These are phyloP conservation scores for Scytalidium sp. DNA, from an alignment of 2,329 filamentous ascomycete species.

Conservation along the genomic window DNA sequence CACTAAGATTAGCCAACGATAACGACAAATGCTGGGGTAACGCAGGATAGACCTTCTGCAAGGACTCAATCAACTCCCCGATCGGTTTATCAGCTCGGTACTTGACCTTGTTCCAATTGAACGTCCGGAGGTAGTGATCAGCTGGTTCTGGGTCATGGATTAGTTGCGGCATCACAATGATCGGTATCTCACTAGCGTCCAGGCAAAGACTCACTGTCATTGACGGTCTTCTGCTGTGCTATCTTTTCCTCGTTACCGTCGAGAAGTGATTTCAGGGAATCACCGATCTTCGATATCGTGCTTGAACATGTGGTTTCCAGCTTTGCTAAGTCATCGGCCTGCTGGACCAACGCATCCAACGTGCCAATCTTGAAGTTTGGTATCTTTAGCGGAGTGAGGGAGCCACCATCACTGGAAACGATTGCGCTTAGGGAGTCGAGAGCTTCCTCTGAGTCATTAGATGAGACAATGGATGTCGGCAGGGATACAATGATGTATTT, in stretches of 20 bases:
- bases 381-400: conserved; percentile 73
- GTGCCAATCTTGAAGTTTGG: conserved; percentile 98
- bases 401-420: conserved; percentile 71
- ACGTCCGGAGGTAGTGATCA: conserved; percentile 84
- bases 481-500: conserved; percentile 90
- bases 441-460: conserved; percentile 77
- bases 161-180: neutral
- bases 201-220: conserved; percentile 71
- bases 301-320: conserved; percentile 75
- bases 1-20: conserved; percentile 1
- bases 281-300: conserved; percentile 76
- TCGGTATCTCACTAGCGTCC: neutral
- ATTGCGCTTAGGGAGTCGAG: conserved; percentile 71
- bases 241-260: conserved; percentile 40
- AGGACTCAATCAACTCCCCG: conserved; percentile 77
- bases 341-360: conserved; percentile 89
- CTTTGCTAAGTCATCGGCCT: conserved; percentile 92
- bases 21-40: neutral
- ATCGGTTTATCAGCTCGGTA: conserved; percentile 92
- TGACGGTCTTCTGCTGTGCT: conserved; percentile 77
- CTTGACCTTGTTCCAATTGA: conserved; percentile 97
- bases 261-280: conserved; percentile 26
- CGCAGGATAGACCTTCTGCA: conserved; percentile 69
- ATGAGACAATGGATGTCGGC: conserved; percentile 81
- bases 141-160: conserved; percentile 68